phyloP scores from a whole-genome alignment of 1,284 basidiomycete species.

The Tilletia setariae region DNA sequence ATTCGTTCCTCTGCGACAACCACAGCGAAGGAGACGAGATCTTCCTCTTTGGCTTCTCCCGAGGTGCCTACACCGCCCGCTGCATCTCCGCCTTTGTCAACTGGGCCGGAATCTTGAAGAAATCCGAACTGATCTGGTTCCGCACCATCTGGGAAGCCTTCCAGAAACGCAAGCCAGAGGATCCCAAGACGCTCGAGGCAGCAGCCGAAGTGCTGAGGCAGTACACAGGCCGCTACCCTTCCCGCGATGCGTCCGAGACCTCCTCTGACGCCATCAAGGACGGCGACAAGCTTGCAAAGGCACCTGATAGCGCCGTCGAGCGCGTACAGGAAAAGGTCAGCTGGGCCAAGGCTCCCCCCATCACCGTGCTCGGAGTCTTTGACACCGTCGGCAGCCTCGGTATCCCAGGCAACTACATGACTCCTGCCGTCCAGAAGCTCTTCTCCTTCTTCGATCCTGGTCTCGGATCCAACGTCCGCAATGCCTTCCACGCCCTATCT shows the following conservation, averaged over 20 bases:
- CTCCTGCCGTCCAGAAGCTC: constrained; percentile 29
- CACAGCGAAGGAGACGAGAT: constrained; percentile 54
- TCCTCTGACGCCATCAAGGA: constrained; percentile 21
- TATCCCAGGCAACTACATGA: constrained; percentile 32
- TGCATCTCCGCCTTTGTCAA: constrained; percentile 18
- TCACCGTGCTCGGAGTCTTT: constrained; percentile 40
- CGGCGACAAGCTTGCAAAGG: constrained; percentile 32
- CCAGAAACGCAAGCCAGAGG: constrained; percentile 30
- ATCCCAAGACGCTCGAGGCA: constrained; percentile 24
- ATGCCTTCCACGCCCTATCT: constrained; percentile 47
- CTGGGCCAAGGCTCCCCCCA: constrained; percentile 27
- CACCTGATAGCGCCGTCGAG: constrained; percentile 34
- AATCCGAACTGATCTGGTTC: constrained; percentile 30
- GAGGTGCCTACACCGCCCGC: constrained; percentile 17
- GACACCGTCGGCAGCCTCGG: constrained; percentile 38
- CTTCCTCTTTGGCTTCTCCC: constrained; percentile 53
- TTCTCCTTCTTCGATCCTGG: constrained; percentile 48
- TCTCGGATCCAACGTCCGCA: constrained; percentile 40
- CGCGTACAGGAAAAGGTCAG: constrained; percentile 19
- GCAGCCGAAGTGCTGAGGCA: constrained; percentile 31
- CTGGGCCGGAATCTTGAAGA: constrained; percentile 18
- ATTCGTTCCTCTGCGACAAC: constrained; percentile 67
- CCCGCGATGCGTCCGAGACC: constrained; percentile 22
- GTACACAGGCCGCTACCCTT: constrained; percentile 28
- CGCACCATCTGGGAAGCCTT: constrained; percentile 39